Conservation (phyloP, 2,329 filamentous ascomycete genomes). For the Chrysoporthe cubensis region DNA sequence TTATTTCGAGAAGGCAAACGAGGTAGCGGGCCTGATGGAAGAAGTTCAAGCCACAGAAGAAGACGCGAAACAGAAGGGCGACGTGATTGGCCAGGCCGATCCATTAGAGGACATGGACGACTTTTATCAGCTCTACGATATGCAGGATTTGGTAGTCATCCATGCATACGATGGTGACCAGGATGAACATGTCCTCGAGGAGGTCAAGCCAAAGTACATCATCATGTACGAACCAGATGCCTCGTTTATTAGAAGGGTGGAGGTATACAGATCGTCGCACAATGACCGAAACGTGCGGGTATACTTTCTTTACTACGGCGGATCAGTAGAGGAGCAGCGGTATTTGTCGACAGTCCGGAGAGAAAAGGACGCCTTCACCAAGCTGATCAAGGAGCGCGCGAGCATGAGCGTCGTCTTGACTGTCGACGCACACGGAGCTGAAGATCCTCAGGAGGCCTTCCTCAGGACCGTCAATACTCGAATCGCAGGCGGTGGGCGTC, state of each 20-base stretch:
- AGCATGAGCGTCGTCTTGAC: conserved; percentile 90
- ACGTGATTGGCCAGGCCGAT: conserved; percentile 68
- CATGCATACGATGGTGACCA: conserved; percentile 95
- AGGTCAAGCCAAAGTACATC: conserved; percentile 89
- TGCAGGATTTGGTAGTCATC: conserved; percentile 84
- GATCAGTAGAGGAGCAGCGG: conserved; percentile 92
- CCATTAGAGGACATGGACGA: conserved; percentile 90
- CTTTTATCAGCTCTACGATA: conserved; percentile 88
- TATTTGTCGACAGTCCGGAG: conserved; percentile 88
- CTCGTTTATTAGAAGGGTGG: conserved; percentile 89
- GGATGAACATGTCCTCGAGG: conserved; percentile 95
- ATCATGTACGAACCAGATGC: conserved; percentile 99
- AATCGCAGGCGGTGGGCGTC: conserved; percentile 88
- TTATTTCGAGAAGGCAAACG: conserved; percentile 79
- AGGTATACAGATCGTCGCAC: conserved; percentile 95
- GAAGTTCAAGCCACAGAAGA: conserved; percentile 81
- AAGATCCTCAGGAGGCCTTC: conserved; percentile 89
- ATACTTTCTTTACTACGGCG: conserved; percentile 96
- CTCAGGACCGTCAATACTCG: conserved; percentile 94
- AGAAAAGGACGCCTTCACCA: conserved; percentile 96
- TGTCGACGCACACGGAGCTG: conserved; percentile 67
- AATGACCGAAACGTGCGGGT: conserved; percentile 85
- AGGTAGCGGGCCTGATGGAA: conserved; percentile 81
- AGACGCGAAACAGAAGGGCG: conserved; percentile 75
- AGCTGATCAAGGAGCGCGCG: conserved; percentile 90